Percentiles rank a stretch among this genome's conserved stretches.
Conservation (phyloP, 2,329 filamentous ascomycete species). For the Aspergillus pseudoglaucus region DNA sequence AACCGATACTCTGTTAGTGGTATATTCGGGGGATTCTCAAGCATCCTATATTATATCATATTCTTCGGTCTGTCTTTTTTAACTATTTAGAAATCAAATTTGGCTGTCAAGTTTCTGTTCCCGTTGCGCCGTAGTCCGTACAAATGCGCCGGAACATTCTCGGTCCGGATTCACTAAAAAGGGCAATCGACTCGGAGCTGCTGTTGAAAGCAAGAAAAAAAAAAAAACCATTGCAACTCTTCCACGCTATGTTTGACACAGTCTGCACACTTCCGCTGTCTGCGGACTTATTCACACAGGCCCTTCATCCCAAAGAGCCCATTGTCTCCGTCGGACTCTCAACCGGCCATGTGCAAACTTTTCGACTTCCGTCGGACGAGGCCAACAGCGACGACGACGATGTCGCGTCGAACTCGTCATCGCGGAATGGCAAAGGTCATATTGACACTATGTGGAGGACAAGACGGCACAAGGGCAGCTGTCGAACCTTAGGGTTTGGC, state of each 20-base stretch:
- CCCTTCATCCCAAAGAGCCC: conserved; percentile 75
- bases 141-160: conserved; percentile 12
- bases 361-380: conserved; percentile 60
- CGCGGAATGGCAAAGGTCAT: conserved; percentile 60
- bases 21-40: too few relatives aligned
- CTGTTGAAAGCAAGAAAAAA: conserved; percentile 1
- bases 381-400: conserved; percentile 46
- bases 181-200: conserved; percentile 3
- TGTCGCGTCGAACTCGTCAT: conserved; percentile 30
- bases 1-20: too few relatives aligned
- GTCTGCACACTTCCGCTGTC: conserved; percentile 81
- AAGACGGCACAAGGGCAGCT: conserved; percentile 87
- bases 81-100: too few relatives aligned
- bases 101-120: too few relatives aligned
- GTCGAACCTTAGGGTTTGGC: conserved; percentile 71
- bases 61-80: too few relatives aligned
- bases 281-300: conserved; percentile 82
- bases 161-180: conserved; percentile 14
- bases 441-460: conserved; percentile 85
- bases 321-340: conserved; percentile 80
- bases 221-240: neutral
- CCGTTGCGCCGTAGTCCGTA: neutral
- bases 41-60: too few relatives aligned
- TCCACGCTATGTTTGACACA: conserved; percentile 70
- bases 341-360: conserved; percentile 78